Evolutionary conservation across 2,329 filamentous ascomycete species (phyloP), one percentile per base, ranked within the genome.

Genomic region (Cercospora brassicicola): DNA sequence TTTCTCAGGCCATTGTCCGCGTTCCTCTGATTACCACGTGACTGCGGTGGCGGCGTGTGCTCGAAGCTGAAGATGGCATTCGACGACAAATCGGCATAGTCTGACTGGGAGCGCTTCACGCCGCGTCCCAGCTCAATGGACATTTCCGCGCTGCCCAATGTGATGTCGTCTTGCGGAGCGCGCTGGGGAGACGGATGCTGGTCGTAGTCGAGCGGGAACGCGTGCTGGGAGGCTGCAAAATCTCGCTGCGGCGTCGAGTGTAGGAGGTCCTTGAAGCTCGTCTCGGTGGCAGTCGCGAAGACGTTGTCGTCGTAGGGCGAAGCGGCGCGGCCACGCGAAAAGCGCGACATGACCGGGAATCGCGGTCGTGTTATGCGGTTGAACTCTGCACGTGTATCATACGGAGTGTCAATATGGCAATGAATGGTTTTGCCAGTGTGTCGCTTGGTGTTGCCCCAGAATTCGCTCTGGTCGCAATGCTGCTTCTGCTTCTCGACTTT

Each of bases 51-150:
- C n/a, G 81, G 82, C 26, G 83, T 83, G 66, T 84, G 62, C 73
- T 84, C 79, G 57, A 84, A 77, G 71, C 79, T 82, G 74, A 87
- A 83, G 45, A 81, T 76, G 4, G 82, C 81, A 69, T 84, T 82
- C 56, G 83, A 82, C 30, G 85, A 87, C 72, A 86, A 82, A 69
- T 86, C 75, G 76, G 73, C 66, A 71, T 79, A 72, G 69, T 69
- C 77, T 82, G 81, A 71, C 67, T 81, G 23, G 76, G 66, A 63
- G 59, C 78, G 76, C 68, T 81, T 81, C 23, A 79, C 76, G 33
- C 84, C 87, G 64, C 88, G 82, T 56, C 85, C 86, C 33, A 87
- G 76, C 73, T 90, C 87, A 65, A 89, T 81, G 2, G 86, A 88
- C 67, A 84, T 79, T 65, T 81, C 79, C 18, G 76, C 74, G 62